phyloP scores from a whole-genome alignment of 805 yeast species.

The Zygoascus ofunaensis region DNA sequence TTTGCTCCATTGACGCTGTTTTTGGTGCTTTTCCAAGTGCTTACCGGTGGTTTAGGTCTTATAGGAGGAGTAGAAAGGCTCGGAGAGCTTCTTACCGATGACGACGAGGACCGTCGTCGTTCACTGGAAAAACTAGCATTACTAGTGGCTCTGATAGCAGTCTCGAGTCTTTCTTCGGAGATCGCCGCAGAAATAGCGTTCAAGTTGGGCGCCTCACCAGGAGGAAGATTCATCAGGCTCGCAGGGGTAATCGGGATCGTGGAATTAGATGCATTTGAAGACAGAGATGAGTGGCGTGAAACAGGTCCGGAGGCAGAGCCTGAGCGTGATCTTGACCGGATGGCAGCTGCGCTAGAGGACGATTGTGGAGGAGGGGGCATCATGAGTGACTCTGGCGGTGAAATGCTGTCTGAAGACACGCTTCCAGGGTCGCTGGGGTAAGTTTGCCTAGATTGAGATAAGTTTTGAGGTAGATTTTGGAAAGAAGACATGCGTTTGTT shows the following conservation, averaged over 20 bases:
- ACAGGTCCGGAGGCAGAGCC: neutral
- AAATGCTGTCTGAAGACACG: constrained; percentile 10
- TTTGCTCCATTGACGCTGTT: too few relatives aligned
- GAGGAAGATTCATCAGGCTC: constrained; percentile 23
- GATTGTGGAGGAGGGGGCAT: constrained; percentile 15
- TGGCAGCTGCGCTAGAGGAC: neutral
- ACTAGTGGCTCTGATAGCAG: constrained; percentile 17
- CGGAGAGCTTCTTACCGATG: constrained; percentile 4
- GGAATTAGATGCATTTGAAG: neutral
- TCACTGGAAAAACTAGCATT: constrained; percentile 6
- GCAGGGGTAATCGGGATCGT: constrained; percentile 27
- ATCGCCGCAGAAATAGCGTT: neutral
- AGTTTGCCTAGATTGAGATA: neutral
- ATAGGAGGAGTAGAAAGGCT: constrained; percentile 11
- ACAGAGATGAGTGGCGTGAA: neutral
- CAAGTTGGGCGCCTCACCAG: neutral
- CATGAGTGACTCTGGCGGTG: constrained; percentile 13
- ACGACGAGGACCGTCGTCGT: constrained; percentile 6
- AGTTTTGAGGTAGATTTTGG: neutral
- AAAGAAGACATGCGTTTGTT: constrained; percentile 2
- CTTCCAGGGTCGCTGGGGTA: neutral
- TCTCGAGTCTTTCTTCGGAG: constrained; percentile 16
- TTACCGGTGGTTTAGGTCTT: constrained; percentile 10
- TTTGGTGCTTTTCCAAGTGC: neutral
- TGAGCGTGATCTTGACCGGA: too few relatives aligned